These are phyloP conservation scores for Aspergillus unguis DNA, from an alignment of 2,329 filamentous ascomycete genomes.

Conservation along the genomic window DNA sequence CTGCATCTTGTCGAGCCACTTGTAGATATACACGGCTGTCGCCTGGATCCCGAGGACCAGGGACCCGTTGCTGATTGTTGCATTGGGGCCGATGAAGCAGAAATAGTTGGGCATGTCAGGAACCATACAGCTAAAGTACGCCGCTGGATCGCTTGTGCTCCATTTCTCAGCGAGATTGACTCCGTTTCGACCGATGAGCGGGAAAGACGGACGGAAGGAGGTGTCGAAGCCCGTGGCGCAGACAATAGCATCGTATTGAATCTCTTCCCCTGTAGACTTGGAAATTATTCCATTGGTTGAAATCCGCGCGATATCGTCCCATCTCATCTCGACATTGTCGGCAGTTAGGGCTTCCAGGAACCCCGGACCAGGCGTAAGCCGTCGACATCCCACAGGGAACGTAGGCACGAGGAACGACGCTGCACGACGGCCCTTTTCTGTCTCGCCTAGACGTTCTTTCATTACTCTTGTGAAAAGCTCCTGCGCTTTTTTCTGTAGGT, in stretches of 20 bases:
- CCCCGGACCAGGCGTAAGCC: slow-evolving; percentile 23
- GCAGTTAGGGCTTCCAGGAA: slow-evolving; percentile 24
- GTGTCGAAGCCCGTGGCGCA: slow-evolving; percentile 44
- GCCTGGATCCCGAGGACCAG: slow-evolving; percentile 13
- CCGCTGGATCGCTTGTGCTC: slow-evolving; percentile 13
- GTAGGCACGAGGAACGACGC: slow-evolving; percentile 16
- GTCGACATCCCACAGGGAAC: slow-evolving; percentile 23
- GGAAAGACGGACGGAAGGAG: slow-evolving; percentile 33
- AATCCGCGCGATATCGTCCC: slow-evolving; percentile 19
- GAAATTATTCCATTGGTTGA: slow-evolving; percentile 19
- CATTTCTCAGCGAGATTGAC: slow-evolving; percentile 16
- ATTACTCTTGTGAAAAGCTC: slow-evolving; percentile 13
- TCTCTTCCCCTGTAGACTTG: slow-evolving; percentile 3
- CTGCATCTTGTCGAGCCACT: slow-evolving; percentile 23
- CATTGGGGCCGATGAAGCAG: slow-evolving; percentile 20
- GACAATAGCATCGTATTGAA: slow-evolving; percentile 27
- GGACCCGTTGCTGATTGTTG: slow-evolving; percentile 17
- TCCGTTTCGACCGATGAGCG: slow-evolving; percentile 28
- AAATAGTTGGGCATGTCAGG: slow-evolving; percentile 28
- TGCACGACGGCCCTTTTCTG: background rate
- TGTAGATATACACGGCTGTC: slow-evolving; percentile 20
- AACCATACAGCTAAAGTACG: slow-evolving; percentile 20
- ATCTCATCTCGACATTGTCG: slow-evolving; percentile 21
- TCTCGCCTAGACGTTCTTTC: slow-evolving; percentile 15
- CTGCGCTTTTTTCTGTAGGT: slow-evolving; percentile 3